Percentiles rank a stretch among this genome's conserved stretches.
These are phyloP conservation scores for Tylopilus felleus DNA, from an alignment of 768 basidiomycete species.

Conservation along the genomic window DNA sequence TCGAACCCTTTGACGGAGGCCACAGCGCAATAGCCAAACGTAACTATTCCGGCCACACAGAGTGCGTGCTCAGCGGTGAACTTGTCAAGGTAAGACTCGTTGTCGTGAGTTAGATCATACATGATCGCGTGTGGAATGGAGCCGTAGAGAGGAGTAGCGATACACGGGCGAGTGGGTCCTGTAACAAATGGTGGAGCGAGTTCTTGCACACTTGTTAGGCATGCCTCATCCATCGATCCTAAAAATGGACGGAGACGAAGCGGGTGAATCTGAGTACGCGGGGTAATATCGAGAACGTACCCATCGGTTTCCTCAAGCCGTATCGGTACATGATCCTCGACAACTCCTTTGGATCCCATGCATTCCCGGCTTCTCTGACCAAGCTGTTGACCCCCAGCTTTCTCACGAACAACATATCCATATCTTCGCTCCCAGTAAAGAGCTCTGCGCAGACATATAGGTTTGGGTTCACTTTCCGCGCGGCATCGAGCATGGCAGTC, in stretches of 20 bases:
- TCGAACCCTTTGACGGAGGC: constrained; percentile 98
- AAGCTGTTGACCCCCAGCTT: constrained; percentile 91
- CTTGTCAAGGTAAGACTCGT: constrained; percentile 88
- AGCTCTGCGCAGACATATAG: constrained; percentile 97
- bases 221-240: constrained; percentile 94
- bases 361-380: constrained; percentile 94
- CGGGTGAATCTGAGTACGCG: background rate
- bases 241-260: background rate
- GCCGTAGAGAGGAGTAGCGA: constrained; percentile 79
- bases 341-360: constrained; percentile 83
- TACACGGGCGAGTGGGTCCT: constrained; percentile 69
- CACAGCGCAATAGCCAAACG: constrained; percentile 84
- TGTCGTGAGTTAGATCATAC: constrained; percentile 97
- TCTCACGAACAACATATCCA: constrained; percentile 88
- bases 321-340: constrained; percentile 85
- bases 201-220: constrained; percentile 72
- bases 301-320: constrained; percentile 92
- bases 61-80: constrained; percentile 92
- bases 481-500: constrained; percentile 88
- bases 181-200: constrained; percentile 80
- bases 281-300: constrained; percentile 36
- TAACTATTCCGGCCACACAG: constrained; percentile 88
- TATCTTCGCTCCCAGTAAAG: constrained; percentile 94
- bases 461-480: constrained; percentile 82
- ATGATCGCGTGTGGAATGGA: constrained; percentile 89